phyloP scores from a whole-genome alignment of 306 rosid genomes.

The Fagus crenata region DNA sequence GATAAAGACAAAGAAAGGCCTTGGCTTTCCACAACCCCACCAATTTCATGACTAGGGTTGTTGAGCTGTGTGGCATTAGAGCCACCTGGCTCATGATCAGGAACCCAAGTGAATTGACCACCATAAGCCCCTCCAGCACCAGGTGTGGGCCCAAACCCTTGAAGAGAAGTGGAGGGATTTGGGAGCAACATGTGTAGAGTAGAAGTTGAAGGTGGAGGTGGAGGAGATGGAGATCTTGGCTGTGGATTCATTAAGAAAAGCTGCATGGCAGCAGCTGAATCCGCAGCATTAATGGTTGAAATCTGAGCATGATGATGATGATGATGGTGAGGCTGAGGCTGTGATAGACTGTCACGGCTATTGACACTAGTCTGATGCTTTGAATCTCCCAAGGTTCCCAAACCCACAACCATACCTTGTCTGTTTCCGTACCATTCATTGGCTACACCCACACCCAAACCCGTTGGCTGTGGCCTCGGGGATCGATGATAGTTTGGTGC shows the following conservation, averaged over 20 bases:
- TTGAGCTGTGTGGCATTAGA: constrained; percentile 22
- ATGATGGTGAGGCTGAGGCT: constrained; percentile 21
- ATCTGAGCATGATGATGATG: constrained; percentile 53
- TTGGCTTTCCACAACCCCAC: constrained; percentile 56
- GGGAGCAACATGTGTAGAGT: constrained; percentile 83
- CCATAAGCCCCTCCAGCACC: constrained; percentile 39
- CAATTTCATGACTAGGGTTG: constrained; percentile 29
- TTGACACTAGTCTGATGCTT: constrained; percentile 39
- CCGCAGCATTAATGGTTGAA: constrained; percentile 71
- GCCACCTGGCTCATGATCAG: constrained; percentile 38
- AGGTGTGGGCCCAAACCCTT: constrained; percentile 28
- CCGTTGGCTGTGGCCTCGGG: constrained; percentile 34
- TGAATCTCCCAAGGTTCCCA: constrained; percentile 49
- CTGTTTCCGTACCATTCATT: constrained; percentile 70
- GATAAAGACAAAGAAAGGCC: constrained; percentile 73
- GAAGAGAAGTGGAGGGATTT: constrained; percentile 50
- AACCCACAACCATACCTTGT: constrained; percentile 42
- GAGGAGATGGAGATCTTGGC: constrained; percentile 67
- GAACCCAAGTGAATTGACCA: constrained; percentile 75
- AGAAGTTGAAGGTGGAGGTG: constrained; percentile 42
- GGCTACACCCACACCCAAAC: constrained; percentile 16
- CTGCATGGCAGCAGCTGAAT: constrained; percentile 98
- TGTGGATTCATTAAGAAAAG: constrained; percentile 88
- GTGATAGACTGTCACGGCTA: constrained; percentile 42
- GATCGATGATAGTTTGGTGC: constrained; percentile 36